Evolutionary conservation across 768 basidiomycete genomes (phyloP).

Genomic region (Mycena metata): DNA sequence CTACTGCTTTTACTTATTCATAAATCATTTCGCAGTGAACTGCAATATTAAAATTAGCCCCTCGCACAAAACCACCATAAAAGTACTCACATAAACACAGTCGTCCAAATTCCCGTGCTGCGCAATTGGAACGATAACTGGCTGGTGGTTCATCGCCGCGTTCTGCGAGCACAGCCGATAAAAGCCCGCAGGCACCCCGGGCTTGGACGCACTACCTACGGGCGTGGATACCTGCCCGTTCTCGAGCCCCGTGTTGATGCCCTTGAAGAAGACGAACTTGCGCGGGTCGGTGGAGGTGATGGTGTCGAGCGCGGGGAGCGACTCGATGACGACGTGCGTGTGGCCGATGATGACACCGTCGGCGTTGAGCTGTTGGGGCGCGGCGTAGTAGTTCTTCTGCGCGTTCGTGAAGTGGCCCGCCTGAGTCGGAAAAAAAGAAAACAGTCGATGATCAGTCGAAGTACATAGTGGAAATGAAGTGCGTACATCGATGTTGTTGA

Average conservation of each 20-base stretch:
- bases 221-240: conserved; percentile 63
- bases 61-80: not conserved
- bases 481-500: conserved; percentile 2
- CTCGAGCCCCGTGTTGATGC: conserved; percentile 49
- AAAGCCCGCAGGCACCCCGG: conserved; percentile 67
- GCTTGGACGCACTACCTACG: conserved; percentile 56
- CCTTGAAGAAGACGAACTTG: conserved; percentile 69
- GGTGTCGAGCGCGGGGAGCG: not conserved
- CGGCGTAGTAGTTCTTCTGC: conserved; percentile 2
- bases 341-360: not conserved
- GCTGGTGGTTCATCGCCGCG: conserved; percentile 70
- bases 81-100: conserved; percentile 5
- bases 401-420: conserved; percentile 7
- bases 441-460: not conserved
- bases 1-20: no score
- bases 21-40: not conserved
- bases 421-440: not conserved
- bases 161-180: conserved; percentile 75
- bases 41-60: not conserved
- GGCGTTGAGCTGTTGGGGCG: conserved; percentile 2
- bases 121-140: conserved; percentile 67
- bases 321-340: not conserved
- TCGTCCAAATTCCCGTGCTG: conserved; percentile 57
- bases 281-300: not conserved
- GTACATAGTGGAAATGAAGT: not conserved